A percentile compares a stretch with the other conserved stretches of the same genome.
Evolutionary conservation across 305 asterid genomes (phyloP).

Genomic region (Solanum hybrid): DNA sequence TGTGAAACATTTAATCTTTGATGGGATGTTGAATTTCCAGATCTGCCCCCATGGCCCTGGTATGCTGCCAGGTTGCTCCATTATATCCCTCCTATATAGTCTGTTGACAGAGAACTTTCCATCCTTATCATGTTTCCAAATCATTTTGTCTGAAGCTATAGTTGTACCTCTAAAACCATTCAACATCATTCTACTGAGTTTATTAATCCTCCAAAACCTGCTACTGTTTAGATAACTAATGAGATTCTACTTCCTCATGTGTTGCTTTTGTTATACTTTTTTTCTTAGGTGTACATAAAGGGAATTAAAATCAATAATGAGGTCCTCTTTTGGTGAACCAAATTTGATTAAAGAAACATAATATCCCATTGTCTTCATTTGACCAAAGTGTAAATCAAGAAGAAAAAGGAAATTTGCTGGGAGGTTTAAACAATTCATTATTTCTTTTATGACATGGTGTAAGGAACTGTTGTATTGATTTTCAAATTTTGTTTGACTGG

Average conservation of each 20-base stretch:
- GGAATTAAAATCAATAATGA: background rate
- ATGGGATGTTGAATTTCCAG: background rate
- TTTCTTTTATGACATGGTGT: background rate
- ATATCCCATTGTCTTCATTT: background rate
- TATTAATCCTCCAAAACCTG: background rate
- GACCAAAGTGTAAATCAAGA: background rate
- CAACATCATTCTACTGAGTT: background rate
- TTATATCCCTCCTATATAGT: background rate
- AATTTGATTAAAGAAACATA: background rate
- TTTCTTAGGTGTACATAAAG: background rate
- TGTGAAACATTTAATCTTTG: background rate
- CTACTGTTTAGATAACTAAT: background rate
- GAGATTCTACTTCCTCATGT: background rate
- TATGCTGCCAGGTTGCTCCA: background rate
- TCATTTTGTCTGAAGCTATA: background rate
- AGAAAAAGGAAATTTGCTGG: background rate
- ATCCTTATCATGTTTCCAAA: background rate
- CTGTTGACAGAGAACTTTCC: background rate
- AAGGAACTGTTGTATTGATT: background rate
- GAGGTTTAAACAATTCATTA: background rate
- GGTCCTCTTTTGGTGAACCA: background rate
- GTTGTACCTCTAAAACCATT: background rate
- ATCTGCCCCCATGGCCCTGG: background rate
- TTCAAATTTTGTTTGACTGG: background rate
- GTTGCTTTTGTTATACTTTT: background rate